Evolutionary conservation across 129 eudicot genomes (phyloP), one percentile per base, ranked within the genome.

Genomic region (Scalesia atractyloides): DNA sequence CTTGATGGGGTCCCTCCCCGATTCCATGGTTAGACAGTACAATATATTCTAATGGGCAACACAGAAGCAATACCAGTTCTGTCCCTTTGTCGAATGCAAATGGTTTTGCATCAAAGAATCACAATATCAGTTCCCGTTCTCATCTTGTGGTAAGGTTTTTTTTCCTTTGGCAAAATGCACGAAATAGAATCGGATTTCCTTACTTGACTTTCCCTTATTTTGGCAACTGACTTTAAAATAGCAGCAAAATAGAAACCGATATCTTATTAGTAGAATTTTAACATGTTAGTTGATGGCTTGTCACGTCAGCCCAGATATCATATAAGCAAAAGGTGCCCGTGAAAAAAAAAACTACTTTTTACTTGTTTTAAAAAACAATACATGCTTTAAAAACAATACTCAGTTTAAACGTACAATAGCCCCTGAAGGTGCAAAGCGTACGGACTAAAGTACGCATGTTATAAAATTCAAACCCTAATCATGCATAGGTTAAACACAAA

Each of bases 11-110:
- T 79, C 9, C 91, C 47, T 83, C 91, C 2, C 81, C 89, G 0
- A 52, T 81, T n/a, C 87, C 96, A 5, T 88, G 88, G 91, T 43
- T 86, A 39, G 96, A 86, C 52, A 56, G 57, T 49, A 60, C 89
- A 2, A 1, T 81, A 7, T 82, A 70, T 70, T 58, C 95, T 18
- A 81, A 77, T 77, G 87, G 81, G 24, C 86, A 72, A 16, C 36
- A 75, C 8, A 79, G 84, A 73, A 75, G 78, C 30, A 73, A 66
- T 17, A 57, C 65, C 19, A 83, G 44, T 59, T 47, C 61, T 12
- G 16, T 77, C 8, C 75, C 77, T 5, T 7, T 59, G 15, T 59
- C 56, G 2, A 72, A 56, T 14, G 3, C 58, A 60, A 56, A 44
- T 12, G 68, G 68, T 30, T 72, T 69, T 76, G 75, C 83, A 14